phyloP scores from a whole-genome alignment of 345 rosid species.

The Angophora floribunda region DNA sequence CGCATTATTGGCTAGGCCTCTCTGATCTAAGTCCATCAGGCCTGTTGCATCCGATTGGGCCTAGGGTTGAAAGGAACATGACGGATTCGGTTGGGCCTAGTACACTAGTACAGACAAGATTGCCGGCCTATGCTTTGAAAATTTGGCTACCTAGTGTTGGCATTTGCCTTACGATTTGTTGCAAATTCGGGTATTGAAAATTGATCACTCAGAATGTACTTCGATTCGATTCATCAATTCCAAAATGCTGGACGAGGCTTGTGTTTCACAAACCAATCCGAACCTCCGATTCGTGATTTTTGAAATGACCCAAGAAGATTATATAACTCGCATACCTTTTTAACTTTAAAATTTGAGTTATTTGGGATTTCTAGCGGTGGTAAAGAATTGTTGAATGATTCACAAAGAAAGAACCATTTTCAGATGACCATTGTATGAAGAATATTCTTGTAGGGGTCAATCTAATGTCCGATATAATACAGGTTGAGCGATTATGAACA shows the following conservation, averaged over 20 bases:
- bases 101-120: not conserved
- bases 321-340: not conserved
- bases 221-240: not conserved
- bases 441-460: not conserved
- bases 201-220: not conserved
- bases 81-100: not conserved
- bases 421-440: not conserved
- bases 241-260: not conserved
- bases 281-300: not conserved
- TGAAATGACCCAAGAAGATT: not conserved
- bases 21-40: not conserved
- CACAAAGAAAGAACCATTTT: not conserved
- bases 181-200: not conserved
- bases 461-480: not conserved
- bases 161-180: not conserved
- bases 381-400: not conserved
- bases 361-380: not conserved
- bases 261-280: not conserved
- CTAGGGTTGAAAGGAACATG: not conserved
- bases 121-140: not conserved
- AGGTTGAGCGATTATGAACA: not conserved
- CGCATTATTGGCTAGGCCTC: not conserved
- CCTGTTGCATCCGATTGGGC: not conserved
- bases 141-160: not conserved
- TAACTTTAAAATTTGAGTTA: not conserved